Evolutionary conservation across 2,329 filamentous ascomycete species (phyloP), one percentile per base, ranked within the genome.

Genomic region (Xylariaceae sp.): DNA sequence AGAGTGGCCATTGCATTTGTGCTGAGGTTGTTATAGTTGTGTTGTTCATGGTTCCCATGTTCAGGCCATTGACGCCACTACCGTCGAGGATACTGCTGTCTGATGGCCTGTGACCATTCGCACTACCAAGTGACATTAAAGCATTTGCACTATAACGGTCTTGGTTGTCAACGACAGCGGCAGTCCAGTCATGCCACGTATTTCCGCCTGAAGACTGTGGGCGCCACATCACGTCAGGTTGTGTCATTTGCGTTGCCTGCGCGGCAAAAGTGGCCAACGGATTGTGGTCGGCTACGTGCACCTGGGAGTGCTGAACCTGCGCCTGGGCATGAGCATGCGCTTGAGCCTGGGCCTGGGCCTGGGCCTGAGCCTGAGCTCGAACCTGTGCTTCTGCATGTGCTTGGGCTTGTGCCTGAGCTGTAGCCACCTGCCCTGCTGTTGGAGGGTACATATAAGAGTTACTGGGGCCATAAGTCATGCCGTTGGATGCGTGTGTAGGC

Each of bases 141-240:
- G 80, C 76, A 41, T 74, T 79, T 24, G 80, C 80, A 57, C 78
- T 79, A 67, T 79, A 82, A 21, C 78, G 74, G 40, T 82, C 79
- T 55, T 81, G 78, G 29, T 70, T 78, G 61, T 81, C 78, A 29
- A 78, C 75, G 24, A 84, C 78, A 50, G 80, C 79, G 0, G 77
- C 74, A 7, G 80, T 79, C 82, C 82, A 85, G 69, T 83, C 79
- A 14, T 81, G 76, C 82, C 82, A 85, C 0, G 79, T 74, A 58
- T 79, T 83, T 6, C 73, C 75, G 3, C 71, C 62, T 11, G 68
- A 64, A 9, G 53, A 43, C 7, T 71, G 67, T n/a, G 68, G 63
- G 14, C 68, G 65, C 69, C 68, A 72, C 58, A 70, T 65, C 44
- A 68, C 63, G 11, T 70, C 65, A 6, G 64, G 67, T 39, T 68